Evolutionary conservation across 495 filamentous ascomycete genomes (phyloP).

Genomic region (Choiromyces venosus): DNA sequence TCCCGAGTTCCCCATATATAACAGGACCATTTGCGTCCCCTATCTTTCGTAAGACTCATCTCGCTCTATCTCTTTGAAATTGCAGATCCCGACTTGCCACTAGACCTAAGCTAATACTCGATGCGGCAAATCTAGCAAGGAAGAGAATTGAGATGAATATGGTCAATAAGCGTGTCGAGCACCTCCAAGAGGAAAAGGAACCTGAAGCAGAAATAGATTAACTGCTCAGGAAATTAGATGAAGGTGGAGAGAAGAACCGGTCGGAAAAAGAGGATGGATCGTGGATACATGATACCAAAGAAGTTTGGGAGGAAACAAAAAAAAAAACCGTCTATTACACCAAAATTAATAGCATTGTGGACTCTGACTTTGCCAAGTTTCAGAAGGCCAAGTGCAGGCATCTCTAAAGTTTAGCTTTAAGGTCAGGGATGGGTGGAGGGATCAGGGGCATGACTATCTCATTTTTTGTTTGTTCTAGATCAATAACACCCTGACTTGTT

Average conservation of each 20-base stretch:
- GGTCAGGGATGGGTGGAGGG: not conserved
- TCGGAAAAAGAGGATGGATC: not conserved
- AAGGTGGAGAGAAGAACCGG: slow-evolving; percentile 10
- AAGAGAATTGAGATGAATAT: not conserved
- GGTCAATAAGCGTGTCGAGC: not conserved
- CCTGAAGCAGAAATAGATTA: slow-evolving; percentile 4
- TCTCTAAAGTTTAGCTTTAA: not conserved
- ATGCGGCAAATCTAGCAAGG: not conserved
- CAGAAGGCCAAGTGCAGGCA: not conserved
- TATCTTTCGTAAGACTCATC: not conserved
- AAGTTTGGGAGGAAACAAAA: not conserved
- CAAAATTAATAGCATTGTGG: not conserved
- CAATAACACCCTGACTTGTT: not conserved
- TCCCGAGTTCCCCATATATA: not conserved
- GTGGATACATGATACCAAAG: not conserved
- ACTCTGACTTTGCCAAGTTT: not conserved
- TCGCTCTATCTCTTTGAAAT: not conserved
- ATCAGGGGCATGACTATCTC: not conserved
- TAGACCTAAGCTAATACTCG: not conserved
- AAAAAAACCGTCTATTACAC: not conserved
- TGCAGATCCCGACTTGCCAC: not conserved
- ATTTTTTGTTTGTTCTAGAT: not conserved
- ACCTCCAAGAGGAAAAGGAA: not conserved
- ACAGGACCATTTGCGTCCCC: not conserved
- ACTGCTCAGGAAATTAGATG: slow-evolving; percentile 20